Conservation (phyloP, 2,329 filamentous ascomycete species). For the Metarhizium album region DNA sequence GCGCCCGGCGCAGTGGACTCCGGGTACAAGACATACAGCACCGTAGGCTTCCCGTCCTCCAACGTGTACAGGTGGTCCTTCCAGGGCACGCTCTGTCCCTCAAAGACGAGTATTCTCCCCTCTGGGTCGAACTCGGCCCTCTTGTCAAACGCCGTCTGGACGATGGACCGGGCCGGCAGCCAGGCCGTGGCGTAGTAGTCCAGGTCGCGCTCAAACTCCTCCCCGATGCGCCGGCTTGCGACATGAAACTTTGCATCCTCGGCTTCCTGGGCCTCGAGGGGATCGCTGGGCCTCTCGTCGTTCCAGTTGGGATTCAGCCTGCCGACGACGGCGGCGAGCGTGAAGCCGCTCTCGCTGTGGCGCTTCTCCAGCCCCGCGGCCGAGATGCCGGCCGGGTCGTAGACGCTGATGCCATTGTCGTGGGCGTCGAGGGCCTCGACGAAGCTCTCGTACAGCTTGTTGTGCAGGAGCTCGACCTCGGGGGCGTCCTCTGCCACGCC, state of each 20-base stretch:
- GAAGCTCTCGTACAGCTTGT: conserved; percentile 87
- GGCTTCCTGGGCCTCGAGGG: conserved; percentile 48
- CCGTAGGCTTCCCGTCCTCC: conserved; percentile 50
- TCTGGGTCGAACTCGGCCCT: conserved; percentile 58
- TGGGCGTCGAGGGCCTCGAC: conserved; percentile 95
- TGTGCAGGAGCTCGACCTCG: conserved; percentile 66
- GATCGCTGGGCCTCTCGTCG: conserved; percentile 44
- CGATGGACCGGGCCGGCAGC: conserved; percentile 76
- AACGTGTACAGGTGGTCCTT: conserved; percentile 91
- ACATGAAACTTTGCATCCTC: conserved; percentile 73
- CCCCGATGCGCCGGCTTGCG: conserved; percentile 76
- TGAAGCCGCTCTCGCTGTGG: conserved; percentile 75
- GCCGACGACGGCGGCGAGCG: conserved; percentile 71
- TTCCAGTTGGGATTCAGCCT: conserved; percentile 76
- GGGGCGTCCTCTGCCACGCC: conserved; percentile 46
- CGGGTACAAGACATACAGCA: conserved; percentile 84
- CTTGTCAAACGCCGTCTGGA: conserved; percentile 62
- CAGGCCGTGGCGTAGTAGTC: conserved; percentile 66
- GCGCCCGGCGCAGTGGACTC: conserved; percentile 64
- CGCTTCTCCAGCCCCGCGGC: conserved; percentile 68
- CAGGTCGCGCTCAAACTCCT: conserved; percentile 75
- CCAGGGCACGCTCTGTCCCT: conserved; percentile 75
- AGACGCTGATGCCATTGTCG: conserved; percentile 85
- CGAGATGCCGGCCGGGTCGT: conserved; percentile 60
- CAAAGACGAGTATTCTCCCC: conserved; percentile 73